Conservation (phyloP, 139 green algal species). For the Micractinium sp. region DNA sequence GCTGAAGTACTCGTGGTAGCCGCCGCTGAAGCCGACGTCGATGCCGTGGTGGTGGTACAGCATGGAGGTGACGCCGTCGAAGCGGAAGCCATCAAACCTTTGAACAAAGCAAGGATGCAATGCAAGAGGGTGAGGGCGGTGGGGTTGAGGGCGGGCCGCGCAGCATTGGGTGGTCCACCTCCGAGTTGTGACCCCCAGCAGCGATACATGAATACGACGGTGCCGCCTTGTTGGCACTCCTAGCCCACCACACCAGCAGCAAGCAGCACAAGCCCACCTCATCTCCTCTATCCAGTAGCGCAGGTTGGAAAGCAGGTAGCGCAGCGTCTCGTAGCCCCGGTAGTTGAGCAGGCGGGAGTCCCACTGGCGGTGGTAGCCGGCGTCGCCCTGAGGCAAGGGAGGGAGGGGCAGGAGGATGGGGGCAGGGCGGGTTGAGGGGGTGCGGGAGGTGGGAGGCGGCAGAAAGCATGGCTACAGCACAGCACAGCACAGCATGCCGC, state of each 20-base stretch:
- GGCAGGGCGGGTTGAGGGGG: neutral
- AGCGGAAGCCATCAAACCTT: constrained; percentile 96
- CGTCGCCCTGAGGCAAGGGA: constrained; percentile 59
- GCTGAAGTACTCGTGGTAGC: constrained; percentile 84
- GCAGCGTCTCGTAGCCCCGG: constrained; percentile 77
- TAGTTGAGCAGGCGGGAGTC: constrained; percentile 94
- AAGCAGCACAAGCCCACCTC: constrained; percentile 37
- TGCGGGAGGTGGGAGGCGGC: no score
- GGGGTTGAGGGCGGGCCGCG: no score
- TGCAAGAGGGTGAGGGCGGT: no score
- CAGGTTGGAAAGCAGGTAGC: constrained; percentile 96
- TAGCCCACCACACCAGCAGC: no score
- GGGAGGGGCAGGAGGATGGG: neutral
- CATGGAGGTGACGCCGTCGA: constrained; percentile 98
- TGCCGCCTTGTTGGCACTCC: no score
- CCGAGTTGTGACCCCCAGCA: no score
- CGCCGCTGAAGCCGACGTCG: constrained; percentile 82
- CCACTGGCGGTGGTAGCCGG: constrained; percentile 92
- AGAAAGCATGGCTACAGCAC: no score
- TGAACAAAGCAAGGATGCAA: no score
- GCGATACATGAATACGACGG: no score
- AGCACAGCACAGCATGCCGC: no score
- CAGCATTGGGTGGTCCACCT: no score
- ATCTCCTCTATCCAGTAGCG: constrained; percentile 97
- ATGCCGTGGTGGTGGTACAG: constrained; percentile 98